Evolutionary conservation across 2,329 filamentous ascomycete species (phyloP), one percentile per base, ranked within the genome.

Genomic region (Cercospora sojina): DNA sequence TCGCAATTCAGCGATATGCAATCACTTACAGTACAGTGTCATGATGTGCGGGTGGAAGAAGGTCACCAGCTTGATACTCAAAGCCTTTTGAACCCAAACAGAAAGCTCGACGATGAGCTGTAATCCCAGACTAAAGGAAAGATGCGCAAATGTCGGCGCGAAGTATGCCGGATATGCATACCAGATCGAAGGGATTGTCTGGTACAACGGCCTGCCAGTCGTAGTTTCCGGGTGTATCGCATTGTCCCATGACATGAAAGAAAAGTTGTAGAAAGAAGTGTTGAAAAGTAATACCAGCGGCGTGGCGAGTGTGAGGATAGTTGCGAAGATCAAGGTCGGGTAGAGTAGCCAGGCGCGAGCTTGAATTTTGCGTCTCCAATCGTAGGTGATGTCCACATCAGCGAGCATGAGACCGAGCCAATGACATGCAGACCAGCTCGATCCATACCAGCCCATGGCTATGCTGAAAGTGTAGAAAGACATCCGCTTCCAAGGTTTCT

Each of bases 31-130:
- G 69, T 83, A 83, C 62, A 83, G 81, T 41, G 80, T 83, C 72
- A 83, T 83, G 69, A 83, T 80, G 70, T 83, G 82, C 5, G 81
- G 82, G 72, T 83, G 83, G 18, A 83, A 71, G 53, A 77, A 74
- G 5, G 80, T 76, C 29, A 83, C 74, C 23, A 79, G 57, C 23
- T 75, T 78, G 3, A 77, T 73, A 3, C 79, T 80, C 2, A 84
- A 74, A 9, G 81, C 66, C 70, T 77, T 80, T 69, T 84, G 82
- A 1, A 81, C 68, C 59, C 73, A 71, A 1, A 77, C 77, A 10
- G 72, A 77, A 3, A 79, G 73, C 62, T 79, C 78, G 20, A 79
- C 75, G 25, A 77, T 66, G 6, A 72, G 57, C 64, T 80, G 79
- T 31, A 80, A 71, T 5, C 72, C 72, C 8, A 77, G 66, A 6